Base-by-base conservation (phyloP, 768 basidiomycete genomes). In the Mycena epipterygia region DNA sequence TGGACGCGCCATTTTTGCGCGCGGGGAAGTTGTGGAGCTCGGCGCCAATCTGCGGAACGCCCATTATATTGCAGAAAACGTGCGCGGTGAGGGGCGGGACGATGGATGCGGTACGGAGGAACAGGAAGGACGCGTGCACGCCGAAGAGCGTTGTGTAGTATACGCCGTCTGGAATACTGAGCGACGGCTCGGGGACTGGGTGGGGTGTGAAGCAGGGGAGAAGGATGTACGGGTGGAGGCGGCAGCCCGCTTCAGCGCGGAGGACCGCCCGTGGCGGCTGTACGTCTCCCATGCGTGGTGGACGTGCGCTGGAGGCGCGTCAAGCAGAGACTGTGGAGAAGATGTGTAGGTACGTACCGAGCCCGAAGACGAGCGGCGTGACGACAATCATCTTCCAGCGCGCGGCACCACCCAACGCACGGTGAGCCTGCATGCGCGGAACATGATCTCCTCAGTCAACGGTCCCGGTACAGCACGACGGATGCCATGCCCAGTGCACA, bases 71-170 rank as follows among this genome's bases (percentile, higher is more conserved):
- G 84, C 97, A 99, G 77, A 96, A 97, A 0, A 93, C 82, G 77
- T 99, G 97, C 0, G 95, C 90, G 11, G 88, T 80, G 63, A 96
- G 86, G 2, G 96, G 85, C 1, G 96, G 92, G 33, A 92, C 79
- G 68, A 98, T 81, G 5, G 95, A 96, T 16, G 92, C 90, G 5
- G 96, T 96, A 56, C 93, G 90, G 9, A 97, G 85, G 81, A 96
- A 95, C 46, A 98, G 87, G 80, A 90, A 98, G 5, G 95, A 88
- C 27, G 90, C 91, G 80, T 93, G 93, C 80, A 91, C 94, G 5
- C 98, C 98, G 74, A 99, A 98, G 17, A 98, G 75, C 3, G 95
- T 95, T 8, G 97, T 99, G 81, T 98, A 99, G 6, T n/a, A n/a
- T n/a, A n/a, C n/a, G 85, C 77, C 29, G 96, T 86, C 81, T 99